Base-by-base conservation (phyloP, 257 asterid genomes). In the Rauvolfia tetraphylla region DNA sequence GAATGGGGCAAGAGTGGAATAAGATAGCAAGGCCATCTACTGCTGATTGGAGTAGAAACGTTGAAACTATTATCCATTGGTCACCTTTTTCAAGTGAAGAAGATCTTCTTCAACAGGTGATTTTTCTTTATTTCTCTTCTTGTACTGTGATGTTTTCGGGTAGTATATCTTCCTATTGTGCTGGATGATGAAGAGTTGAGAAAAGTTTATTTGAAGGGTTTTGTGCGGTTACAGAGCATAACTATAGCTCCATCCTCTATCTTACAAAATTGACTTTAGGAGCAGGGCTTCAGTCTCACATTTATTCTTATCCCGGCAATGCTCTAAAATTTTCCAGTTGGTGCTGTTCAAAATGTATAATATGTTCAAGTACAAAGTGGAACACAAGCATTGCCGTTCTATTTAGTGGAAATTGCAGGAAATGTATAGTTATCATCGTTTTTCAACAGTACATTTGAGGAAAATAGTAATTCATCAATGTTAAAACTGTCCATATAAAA, bases 41-140 rank as follows among this genome's bases (percentile, higher is more conserved):
- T 1, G 92, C 82, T 5, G 85, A 78, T 68, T 85, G 91, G 93
- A 80, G 83, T 63, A 86, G 84, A 62, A 95, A 93, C 83, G 86
- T 93, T 59, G 97, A 90, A 62, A 84, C 98, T 70, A 81, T 95
- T 76, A 81, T 91, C 79, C 87, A 89, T 53, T 95, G 99, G 99
- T 95, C 99, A 72, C 97, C 98, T 25, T 95, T 93, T 80, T 83
- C 92, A 75, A 86, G 91, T 75, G 99, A 91, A 90, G 88, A 80
- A 51, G 97, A 93, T 81, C 99, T 95, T 84, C 92, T 87, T 80
- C 86, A 67, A 75, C 97, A 95, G 99, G 98, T 93, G 80, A 72
- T 51, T 56, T 61, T 70, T 77, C 69, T 65, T 57, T 48, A 46
- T 39, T 58, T 51, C 44, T 75, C 63, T 51, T 33, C 29, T 44